Evolutionary conservation across 495 filamentous ascomycete species (phyloP).

Genomic region (Penicillium manginii): DNA sequence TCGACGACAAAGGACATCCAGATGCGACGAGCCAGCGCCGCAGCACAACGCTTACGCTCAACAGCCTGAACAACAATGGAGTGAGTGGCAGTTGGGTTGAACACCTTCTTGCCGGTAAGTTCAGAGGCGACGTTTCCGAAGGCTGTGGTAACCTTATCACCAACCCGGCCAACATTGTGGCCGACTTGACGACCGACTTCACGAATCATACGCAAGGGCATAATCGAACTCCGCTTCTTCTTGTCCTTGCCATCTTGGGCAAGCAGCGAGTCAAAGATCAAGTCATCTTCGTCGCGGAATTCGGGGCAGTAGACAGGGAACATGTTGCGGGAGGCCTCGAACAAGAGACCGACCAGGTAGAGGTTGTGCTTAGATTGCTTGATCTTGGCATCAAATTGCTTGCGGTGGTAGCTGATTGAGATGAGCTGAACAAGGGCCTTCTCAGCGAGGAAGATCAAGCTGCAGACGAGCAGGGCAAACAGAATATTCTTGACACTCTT

Average conservation of each 20-base stretch:
- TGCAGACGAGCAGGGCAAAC: constrained; percentile 74
- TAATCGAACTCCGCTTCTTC: constrained; percentile 59
- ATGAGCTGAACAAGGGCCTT: constrained; percentile 89
- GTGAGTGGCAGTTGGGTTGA: constrained; percentile 87
- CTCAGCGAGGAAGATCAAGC: constrained; percentile 76
- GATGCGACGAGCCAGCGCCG: constrained; percentile 86
- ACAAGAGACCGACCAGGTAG: constrained; percentile 76
- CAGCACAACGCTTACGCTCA: constrained; percentile 77
- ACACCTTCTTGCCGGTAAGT: constrained; percentile 91
- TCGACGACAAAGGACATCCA: constrained; percentile 99
- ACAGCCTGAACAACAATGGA: constrained; percentile 87
- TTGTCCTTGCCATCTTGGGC: constrained; percentile 19
- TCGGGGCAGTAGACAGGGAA: constrained; percentile 92
- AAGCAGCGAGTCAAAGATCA: constrained; percentile 79
- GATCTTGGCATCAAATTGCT: constrained; percentile 88
- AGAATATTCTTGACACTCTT: constrained; percentile 71
- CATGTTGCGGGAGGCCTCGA: constrained; percentile 82
- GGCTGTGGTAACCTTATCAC: constrained; percentile 86
- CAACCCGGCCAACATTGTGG: constrained; percentile 75
- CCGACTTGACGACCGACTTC: constrained; percentile 50
- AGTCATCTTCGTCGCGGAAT: constrained; percentile 87
- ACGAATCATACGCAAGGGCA: constrained; percentile 73
- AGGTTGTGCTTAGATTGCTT: constrained; percentile 86
- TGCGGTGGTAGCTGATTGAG: constrained; percentile 91
- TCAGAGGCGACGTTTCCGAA: constrained; percentile 95